Evolutionary conservation across 108 stramenopile genomes (phyloP).

Genomic region (Ochromonas danica): DNA sequence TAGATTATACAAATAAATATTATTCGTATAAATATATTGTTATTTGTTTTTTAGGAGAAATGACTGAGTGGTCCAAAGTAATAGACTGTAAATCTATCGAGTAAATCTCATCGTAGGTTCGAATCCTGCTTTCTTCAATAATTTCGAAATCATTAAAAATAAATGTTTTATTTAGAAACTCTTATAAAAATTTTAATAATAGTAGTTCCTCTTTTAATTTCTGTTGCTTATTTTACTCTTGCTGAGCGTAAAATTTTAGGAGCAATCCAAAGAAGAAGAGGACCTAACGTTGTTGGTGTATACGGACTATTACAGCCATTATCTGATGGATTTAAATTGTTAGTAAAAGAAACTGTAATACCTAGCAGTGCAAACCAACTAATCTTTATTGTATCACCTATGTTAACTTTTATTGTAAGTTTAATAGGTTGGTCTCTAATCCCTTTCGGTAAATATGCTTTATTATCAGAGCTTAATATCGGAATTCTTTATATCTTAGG

Average conservation of each 20-base stretch:
- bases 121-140: conserved; percentile 16
- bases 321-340: conserved; percentile 35
- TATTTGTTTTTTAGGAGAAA: conserved; percentile 17
- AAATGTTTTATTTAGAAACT: conserved; percentile 23
- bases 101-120: conserved; percentile 26
- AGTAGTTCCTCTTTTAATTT: conserved; percentile 23
- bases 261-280: conserved; percentile 35
- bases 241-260: conserved; percentile 36
- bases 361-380: conserved; percentile 35
- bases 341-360: conserved; percentile 38
- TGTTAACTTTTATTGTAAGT: conserved; percentile 32
- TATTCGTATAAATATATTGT: conserved; percentile 18
- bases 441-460: conserved; percentile 22
- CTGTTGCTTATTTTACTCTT: conserved; percentile 28
- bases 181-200: conserved; percentile 28
- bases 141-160: conserved; percentile 18
- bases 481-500: conserved; percentile 26
- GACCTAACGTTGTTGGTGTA: conserved; percentile 21
- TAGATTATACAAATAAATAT: conserved; percentile 18
- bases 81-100: conserved; percentile 19
- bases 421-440: conserved; percentile 29
- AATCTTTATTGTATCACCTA: conserved; percentile 30
- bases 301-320: conserved; percentile 33
- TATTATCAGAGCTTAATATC: conserved; percentile 7
- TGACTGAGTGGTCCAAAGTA: conserved; percentile 15